A percentile compares a stretch with the other conserved stretches of the same genome.
Conservation (phyloP, 345 rosid genomes). For the Psidium friedrichsthalianum region DNA sequence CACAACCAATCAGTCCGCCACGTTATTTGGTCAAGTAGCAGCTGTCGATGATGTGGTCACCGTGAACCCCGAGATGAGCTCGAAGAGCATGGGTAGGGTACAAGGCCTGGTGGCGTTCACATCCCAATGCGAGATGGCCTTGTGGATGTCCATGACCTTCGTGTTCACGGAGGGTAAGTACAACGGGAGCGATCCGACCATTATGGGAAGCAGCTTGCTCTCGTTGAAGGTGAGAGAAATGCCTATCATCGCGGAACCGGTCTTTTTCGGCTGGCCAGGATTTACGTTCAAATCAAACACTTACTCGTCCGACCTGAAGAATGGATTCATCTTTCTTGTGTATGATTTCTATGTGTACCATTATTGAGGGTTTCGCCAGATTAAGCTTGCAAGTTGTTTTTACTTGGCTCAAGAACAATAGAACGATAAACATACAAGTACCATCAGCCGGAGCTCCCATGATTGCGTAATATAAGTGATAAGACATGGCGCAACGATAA, state of each 20-base stretch:
- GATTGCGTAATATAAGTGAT: no score
- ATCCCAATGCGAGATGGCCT: not conserved
- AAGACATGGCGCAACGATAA: no score
- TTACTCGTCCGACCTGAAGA: not conserved
- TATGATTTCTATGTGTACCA: not conserved
- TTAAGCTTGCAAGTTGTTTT: no score
- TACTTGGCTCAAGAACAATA: no score
- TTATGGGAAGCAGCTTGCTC: not conserved
- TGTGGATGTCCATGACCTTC: slow-evolving; percentile 7
- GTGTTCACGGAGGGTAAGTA: not conserved
- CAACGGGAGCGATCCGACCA: not conserved
- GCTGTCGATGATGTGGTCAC: slow-evolving; percentile 4
- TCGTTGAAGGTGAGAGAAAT: not conserved
- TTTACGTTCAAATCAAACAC: not conserved
- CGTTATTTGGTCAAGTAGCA: not conserved
- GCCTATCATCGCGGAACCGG: slow-evolving; percentile 2
- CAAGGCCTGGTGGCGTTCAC: slow-evolving; percentile 3
- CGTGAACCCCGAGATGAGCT: not conserved
- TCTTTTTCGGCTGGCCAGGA: not conserved
- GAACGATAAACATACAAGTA: no score
- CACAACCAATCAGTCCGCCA: not conserved
- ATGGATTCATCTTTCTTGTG: not conserved
- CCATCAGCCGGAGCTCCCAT: no score
- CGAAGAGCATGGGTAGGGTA: slow-evolving; percentile 1
- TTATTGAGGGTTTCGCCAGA: not conserved